Evolutionary conservation across 2,329 filamentous ascomycete genomes (phyloP).

Genomic region (Aotearoamyces nothofagi): DNA sequence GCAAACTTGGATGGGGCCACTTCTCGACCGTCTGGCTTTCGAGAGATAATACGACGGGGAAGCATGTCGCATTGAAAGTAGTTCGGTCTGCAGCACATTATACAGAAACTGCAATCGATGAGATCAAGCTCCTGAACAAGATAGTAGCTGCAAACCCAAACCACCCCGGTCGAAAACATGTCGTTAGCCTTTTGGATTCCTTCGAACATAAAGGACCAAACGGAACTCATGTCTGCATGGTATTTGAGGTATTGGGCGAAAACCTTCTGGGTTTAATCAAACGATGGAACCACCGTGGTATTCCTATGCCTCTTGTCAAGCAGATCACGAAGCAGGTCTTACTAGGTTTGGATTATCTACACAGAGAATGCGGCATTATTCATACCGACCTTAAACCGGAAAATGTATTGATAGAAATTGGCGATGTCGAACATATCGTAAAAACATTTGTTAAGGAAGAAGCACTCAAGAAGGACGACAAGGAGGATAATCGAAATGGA

Average conservation of each 20-base stretch:
- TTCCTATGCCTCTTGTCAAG: conserved; percentile 91
- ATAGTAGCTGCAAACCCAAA: conserved; percentile 91
- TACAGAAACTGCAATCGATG: conserved; percentile 95
- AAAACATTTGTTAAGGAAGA: conserved; percentile 89
- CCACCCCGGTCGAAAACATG: conserved; percentile 86
- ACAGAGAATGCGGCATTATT: conserved; percentile 96
- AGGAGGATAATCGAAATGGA: conserved; percentile 86
- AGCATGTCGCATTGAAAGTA: conserved; percentile 95
- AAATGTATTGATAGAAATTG: conserved; percentile 97
- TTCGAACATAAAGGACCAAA: conserved; percentile 98
- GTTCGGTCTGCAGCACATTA: conserved; percentile 96
- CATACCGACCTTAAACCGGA: conserved; percentile 96
- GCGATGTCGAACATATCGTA: conserved; percentile 96
- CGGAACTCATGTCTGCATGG: conserved; percentile 96
- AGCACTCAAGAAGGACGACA: conserved; percentile 43
- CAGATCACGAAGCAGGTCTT: conserved; percentile 98
- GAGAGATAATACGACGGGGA: conserved; percentile 72
- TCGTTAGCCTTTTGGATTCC: conserved; percentile 89
- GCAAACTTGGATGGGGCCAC: conserved; percentile 95
- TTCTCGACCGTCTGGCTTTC: conserved; percentile 93
- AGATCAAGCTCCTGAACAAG: conserved; percentile 95
- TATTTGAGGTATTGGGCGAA: conserved; percentile 94
- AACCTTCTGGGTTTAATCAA: conserved; percentile 93
- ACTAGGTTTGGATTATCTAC: conserved; percentile 87
- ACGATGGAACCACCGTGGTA: conserved; percentile 94